Evolutionary conservation across 495 filamentous ascomycete species (phyloP), one percentile per base, ranked within the genome.

Genomic region (Penicillium subrubescens): DNA sequence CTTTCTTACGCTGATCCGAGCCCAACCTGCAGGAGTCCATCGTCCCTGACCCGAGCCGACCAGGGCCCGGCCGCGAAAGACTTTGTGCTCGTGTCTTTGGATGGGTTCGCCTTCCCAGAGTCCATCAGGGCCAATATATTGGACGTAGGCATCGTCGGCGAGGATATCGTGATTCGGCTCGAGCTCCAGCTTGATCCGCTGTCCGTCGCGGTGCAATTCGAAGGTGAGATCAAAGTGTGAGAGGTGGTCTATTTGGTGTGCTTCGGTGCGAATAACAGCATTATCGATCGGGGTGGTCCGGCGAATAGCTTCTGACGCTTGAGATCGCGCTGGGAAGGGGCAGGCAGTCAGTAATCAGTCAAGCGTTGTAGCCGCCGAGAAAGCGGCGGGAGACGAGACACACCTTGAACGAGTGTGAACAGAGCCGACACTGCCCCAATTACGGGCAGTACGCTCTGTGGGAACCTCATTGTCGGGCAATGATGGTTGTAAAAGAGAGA

Each of bases 111-210:
- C 79, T 5, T 77, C 74, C 31, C 70, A 78, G 23, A 93, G 67
- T 33, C 95, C 95, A 72, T 96, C 86, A 19, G 82, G 73, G 60
- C 81, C 86, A 19, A 97, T 73, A 71, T 93, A 90, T 52, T 87
- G 82, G 5, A 99, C 77, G 51, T 79, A 86, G 2, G 93, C 92
- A 71, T 91, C 89, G 2, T 90, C 87, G 27, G 87, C 83, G 27
- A 97, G 81, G 58, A 98, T 90, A 76, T 97, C 92, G 77, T 96
- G 87, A 71, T 97, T 99, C 29, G 95, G 95, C 74, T 97, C 89
- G 39, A 98, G 85, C 54, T 85, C 83, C 50, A 99, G 85, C 67
- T 91, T 92, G 63, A 98, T 80, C 52, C 85, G 85, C 68, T 93
- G 87, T 61, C 81, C 75, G 46, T 84, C 81, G 64, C 85, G 80